Percentiles rank a stretch among this genome's conserved stretches.
Conservation (phyloP, 768 basidiomycete species). For the Candolleomyces efflorescens region DNA sequence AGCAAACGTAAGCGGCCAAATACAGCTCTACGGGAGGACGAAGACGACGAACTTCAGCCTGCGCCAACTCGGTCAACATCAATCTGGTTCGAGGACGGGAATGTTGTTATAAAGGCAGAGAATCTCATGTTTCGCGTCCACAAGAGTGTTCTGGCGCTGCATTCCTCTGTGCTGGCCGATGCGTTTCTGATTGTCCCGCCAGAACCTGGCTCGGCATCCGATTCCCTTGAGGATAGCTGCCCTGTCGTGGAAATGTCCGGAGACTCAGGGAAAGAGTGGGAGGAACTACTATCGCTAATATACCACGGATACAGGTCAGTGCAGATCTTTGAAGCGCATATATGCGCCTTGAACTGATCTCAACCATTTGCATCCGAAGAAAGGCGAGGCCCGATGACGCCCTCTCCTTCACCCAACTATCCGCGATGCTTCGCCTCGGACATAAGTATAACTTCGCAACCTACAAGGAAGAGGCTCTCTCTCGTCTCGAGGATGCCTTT, state of each 20-base stretch:
- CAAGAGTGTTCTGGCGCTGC: conserved; percentile 3
- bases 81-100: conserved; percentile 15
- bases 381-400: neutral
- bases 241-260: conserved; percentile 6
- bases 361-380: neutral
- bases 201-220: neutral
- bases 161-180: conserved; percentile 6
- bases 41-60: no score
- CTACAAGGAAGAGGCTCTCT: neutral
- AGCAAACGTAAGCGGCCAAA: neutral
- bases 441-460: neutral
- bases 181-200: conserved; percentile 2
- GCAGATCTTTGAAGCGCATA: neutral
- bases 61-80: neutral
- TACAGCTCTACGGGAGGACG: neutral
- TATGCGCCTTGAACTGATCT: no score
- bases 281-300: neutral
- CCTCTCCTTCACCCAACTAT: neutral
- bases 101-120: conserved; percentile 10
- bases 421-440: neutral
- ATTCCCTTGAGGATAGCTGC: conserved; percentile 5
- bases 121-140: conserved; percentile 10
- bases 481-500: neutral
- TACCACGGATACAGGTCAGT: neutral
- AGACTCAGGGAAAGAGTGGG: neutral